These are phyloP conservation scores for Xylaria sp. DNA, from an alignment of 2,329 filamentous ascomycete species.

Conservation along the genomic window DNA sequence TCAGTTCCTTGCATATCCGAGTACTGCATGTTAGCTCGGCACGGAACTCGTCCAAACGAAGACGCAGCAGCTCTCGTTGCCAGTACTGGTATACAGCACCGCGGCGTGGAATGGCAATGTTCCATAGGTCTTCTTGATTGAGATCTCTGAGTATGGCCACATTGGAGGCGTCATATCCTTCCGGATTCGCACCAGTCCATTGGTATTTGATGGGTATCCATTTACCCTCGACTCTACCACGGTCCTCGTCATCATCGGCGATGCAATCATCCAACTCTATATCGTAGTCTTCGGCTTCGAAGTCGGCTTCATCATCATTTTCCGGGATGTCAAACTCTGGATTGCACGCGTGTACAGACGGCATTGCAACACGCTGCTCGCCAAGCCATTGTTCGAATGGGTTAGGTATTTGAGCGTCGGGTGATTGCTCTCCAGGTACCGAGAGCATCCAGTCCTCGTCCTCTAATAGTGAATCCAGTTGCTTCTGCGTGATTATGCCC, in stretches of 20 bases:
- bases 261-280: constrained; percentile 34
- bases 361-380: constrained; percentile 38
- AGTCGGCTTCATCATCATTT: constrained; percentile 51
- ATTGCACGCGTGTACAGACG: constrained; percentile 19
- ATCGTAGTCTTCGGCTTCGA: constrained; percentile 49
- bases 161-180: constrained; percentile 21
- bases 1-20: constrained; percentile 45
- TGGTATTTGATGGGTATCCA: constrained; percentile 40
- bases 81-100: constrained; percentile 63
- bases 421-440: constrained; percentile 2
- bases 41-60: constrained; percentile 44
- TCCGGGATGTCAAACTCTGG: constrained; percentile 28
- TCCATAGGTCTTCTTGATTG: constrained; percentile 52
- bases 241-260: constrained; percentile 33
- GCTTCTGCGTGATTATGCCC: constrained; percentile 55
- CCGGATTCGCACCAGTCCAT: constrained; percentile 34
- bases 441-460: constrained; percentile 34
- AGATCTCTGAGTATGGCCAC: constrained; percentile 33
- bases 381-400: constrained; percentile 53
- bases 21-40: constrained; percentile 46
- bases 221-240: constrained; percentile 40
- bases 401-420: constrained; percentile 16
- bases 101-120: constrained; percentile 50
- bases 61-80: constrained; percentile 48
- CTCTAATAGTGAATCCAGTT: constrained; percentile 57